Evolutionary conservation across 2,329 filamentous ascomycete species (phyloP), one percentile per base, ranked within the genome.

Genomic region (Fusarium graminum): DNA sequence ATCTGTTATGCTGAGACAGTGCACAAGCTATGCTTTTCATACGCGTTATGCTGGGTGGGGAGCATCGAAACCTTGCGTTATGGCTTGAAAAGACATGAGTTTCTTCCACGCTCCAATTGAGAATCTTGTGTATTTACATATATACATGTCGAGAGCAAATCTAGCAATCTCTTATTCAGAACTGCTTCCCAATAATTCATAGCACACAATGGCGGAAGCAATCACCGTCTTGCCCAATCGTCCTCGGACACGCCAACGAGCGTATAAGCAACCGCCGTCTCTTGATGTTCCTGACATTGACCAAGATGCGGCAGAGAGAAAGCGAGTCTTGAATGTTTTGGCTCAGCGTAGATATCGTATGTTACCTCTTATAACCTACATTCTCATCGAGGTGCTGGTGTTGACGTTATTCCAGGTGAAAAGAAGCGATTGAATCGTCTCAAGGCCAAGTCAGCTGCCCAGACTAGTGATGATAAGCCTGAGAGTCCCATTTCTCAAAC

Each of bases 321-420:
- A 86, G 71, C 77, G 84, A 12, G 77, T 85, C 1, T 64, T 86
- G 22, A 86, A 86, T 53, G 81, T 86, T 11, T 72, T 87, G 34
- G 84, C 85, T 1, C 84, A 86, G 61, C 78, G 85, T 43, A 77
- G 84, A 76, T 87, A 86, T 54, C 76, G 83, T 84, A 66, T 17
- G 4, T 6, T 7, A 7, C 26, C 7, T 11, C 13, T 14, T 17
- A 10, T 14, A 16, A 10, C 3, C 2, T 5, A 29, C 7, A 30
- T 10, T 19, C 7, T n/a, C 14, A 16, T 14, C 17, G 22, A 12
- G 7, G n/a, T 7, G 8, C n/a, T 36, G 9, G 32, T 39, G 32
- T 47, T 69, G 7, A 73, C 49, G 10, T 41, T 29, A 13, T 34
- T 13, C 25, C 42, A 78, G 76, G 76, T 19, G 76, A 78, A 57